Percentiles rank a stretch among this genome's conserved stretches.
phyloP scores from a whole-genome alignment of 83 land plant genomes.

The Diphasiastrum complanatum region DNA sequence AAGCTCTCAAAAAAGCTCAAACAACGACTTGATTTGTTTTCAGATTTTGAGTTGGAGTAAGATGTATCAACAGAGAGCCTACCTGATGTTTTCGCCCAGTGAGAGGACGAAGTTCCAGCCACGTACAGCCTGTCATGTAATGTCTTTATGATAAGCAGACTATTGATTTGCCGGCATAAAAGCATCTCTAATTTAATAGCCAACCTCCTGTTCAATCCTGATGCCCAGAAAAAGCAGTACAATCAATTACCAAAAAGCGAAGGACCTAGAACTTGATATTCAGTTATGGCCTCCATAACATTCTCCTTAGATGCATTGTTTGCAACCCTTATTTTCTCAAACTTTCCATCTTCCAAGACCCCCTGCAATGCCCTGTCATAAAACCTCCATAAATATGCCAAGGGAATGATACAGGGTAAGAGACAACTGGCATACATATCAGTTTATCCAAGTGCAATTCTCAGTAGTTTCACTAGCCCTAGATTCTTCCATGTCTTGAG shows the following conservation, averaged over 20 bases:
- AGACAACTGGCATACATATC: too few relatives aligned
- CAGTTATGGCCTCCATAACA: conserved; percentile 65
- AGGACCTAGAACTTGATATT: conserved; percentile 58
- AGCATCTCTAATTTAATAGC: too few relatives aligned
- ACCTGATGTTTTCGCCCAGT: conserved; percentile 99
- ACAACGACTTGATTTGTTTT: too few relatives aligned
- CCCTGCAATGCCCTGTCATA: conserved; percentile 8
- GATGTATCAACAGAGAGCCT: too few relatives aligned
- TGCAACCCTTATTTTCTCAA: conserved; percentile 26
- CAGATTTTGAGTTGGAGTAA: too few relatives aligned
- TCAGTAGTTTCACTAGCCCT: too few relatives aligned
- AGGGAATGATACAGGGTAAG: too few relatives aligned
- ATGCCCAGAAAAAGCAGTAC: background rate
- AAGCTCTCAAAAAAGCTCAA: background rate
- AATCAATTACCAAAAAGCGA: conserved; percentile 48
- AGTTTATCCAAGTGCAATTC: too few relatives aligned
- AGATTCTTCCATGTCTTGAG: too few relatives aligned
- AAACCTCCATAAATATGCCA: background rate
- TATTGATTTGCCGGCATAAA: background rate
- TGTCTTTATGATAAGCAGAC: background rate
- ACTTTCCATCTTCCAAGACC: conserved; percentile 25
- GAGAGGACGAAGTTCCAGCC: conserved; percentile 84
- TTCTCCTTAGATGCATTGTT: conserved; percentile 15
- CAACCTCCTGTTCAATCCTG: background rate
- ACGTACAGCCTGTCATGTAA: conserved; percentile 60